Conservation (phyloP, 1,284 basidiomycete species). For the Melampsora americana region DNA sequence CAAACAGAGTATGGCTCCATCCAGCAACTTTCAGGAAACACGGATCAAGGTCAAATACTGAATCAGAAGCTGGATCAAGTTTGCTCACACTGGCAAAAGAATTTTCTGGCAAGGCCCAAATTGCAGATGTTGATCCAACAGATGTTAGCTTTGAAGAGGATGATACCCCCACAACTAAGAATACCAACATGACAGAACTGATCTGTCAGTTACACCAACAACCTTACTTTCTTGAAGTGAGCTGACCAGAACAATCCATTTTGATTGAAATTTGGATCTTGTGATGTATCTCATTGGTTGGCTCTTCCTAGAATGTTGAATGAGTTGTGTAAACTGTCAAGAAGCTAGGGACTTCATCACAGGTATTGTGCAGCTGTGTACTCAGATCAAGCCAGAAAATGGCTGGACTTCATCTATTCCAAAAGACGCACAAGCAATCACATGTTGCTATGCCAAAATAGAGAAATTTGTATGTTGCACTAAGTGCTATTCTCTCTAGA, state of each 20-base stretch:
- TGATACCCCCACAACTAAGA: background rate
- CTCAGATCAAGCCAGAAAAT: background rate
- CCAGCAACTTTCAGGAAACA: background rate
- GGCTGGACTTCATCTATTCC: conserved; percentile 3
- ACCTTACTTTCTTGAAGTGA: background rate
- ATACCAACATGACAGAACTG: background rate
- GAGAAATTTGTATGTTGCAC: background rate
- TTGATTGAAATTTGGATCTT: conserved; percentile 10
- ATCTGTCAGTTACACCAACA: background rate
- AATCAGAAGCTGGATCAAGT: background rate
- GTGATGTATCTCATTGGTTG: conserved; percentile 28
- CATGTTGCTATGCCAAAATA: background rate
- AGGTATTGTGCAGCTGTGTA: background rate
- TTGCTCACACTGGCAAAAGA: background rate
- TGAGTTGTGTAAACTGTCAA: background rate
- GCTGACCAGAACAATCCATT: background rate
- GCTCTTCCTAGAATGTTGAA: background rate
- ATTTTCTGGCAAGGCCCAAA: background rate
- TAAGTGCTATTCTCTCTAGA: background rate
- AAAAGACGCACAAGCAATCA: conserved; percentile 6
- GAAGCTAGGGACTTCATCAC: background rate
- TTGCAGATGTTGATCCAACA: background rate
- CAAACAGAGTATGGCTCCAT: background rate
- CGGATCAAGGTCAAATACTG: background rate
- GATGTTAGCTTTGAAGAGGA: background rate